Evolutionary conservation across 1,284 basidiomycete genomes (phyloP).

Genomic region (Ceratobasidium sp.): DNA sequence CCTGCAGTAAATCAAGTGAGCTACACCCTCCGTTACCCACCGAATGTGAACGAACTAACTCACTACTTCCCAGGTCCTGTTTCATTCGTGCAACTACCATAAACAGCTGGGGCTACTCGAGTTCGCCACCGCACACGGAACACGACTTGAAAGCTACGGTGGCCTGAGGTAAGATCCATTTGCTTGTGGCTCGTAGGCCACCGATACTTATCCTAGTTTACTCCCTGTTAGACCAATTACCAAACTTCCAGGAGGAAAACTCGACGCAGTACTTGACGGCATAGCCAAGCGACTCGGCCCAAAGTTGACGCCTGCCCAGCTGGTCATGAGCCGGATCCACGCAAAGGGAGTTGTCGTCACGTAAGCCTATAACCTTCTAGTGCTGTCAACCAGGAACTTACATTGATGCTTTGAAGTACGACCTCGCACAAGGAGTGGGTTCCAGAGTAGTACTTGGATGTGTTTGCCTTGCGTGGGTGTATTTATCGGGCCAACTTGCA

Average conservation of each 20-base stretch:
- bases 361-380: conserved; percentile 57
- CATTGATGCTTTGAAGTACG: conserved; percentile 62
- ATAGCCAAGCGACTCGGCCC: conserved; percentile 68
- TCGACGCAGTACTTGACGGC: conserved; percentile 71
- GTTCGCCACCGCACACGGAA: conserved; percentile 68
- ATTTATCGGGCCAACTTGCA: background rate
- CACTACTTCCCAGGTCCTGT: conserved; percentile 63
- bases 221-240: conserved; percentile 69
- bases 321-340: conserved; percentile 76
- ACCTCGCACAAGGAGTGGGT: conserved; percentile 75
- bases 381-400: background rate
- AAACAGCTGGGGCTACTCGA: conserved; percentile 69
- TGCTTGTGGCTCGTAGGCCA: background rate
- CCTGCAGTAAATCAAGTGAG: conserved; percentile 79
- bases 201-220: background rate
- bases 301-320: conserved; percentile 70
- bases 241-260: conserved; percentile 70
- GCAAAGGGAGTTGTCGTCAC: conserved; percentile 78
- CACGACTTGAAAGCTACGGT: conserved; percentile 79
- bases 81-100: conserved; percentile 78
- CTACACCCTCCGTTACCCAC: conserved; percentile 2
- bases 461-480: conserved; percentile 69
- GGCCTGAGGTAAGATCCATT: conserved; percentile 64
- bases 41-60: background rate
- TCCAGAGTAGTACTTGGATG: conserved; percentile 76